These are phyloP conservation scores for Remersonia thermophila DNA, from an alignment of 2,329 filamentous ascomycete species.

Conservation along the genomic window DNA sequence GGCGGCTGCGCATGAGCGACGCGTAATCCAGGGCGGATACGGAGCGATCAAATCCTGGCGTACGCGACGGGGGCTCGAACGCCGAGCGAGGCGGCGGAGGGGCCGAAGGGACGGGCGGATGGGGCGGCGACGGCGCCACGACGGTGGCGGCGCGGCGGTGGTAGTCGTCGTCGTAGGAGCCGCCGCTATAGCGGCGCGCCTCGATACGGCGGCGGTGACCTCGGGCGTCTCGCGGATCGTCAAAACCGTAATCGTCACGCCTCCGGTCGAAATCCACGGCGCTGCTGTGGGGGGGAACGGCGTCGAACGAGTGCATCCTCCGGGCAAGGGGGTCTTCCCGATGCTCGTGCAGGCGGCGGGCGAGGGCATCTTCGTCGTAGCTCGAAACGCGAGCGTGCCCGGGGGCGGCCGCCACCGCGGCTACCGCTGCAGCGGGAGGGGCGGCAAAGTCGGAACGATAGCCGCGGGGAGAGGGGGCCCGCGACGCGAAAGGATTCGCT, in stretches of 20 bases:
- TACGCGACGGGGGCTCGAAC: constrained; percentile 12
- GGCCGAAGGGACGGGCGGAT: constrained; percentile 13
- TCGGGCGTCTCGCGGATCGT: constrained; percentile 23
- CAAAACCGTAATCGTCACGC: constrained; percentile 29
- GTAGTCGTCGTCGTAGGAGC: constrained; percentile 52
- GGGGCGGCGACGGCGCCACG: constrained; percentile 22
- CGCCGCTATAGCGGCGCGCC: constrained; percentile 35
- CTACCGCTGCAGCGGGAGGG: constrained; percentile 11
- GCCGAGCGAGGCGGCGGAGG: constrained; percentile 19
- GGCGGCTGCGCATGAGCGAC: constrained; percentile 29
- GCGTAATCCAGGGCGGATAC: constrained; percentile 30
- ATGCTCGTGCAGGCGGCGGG: constrained; percentile 34
- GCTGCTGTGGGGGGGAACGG: constrained; percentile 25
- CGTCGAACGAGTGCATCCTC: constrained; percentile 24
- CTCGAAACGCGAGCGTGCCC: constrained; percentile 16
- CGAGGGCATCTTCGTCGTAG: constrained; percentile 36
- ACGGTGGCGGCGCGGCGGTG: constrained; percentile 27
- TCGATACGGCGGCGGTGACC: constrained; percentile 29
- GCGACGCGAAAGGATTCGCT: constrained; percentile 16
- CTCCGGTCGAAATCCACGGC: constrained; percentile 24
- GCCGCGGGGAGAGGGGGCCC: constrained; percentile 23
- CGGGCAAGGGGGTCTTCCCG: constrained; percentile 31
- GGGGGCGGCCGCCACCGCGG: constrained; percentile 16
- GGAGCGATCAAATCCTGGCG: constrained; percentile 23
- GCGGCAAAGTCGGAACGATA: constrained; percentile 19